Base-by-base conservation (phyloP, 2,329 filamentous ascomycete species). In the Xylariales sp. region DNA sequence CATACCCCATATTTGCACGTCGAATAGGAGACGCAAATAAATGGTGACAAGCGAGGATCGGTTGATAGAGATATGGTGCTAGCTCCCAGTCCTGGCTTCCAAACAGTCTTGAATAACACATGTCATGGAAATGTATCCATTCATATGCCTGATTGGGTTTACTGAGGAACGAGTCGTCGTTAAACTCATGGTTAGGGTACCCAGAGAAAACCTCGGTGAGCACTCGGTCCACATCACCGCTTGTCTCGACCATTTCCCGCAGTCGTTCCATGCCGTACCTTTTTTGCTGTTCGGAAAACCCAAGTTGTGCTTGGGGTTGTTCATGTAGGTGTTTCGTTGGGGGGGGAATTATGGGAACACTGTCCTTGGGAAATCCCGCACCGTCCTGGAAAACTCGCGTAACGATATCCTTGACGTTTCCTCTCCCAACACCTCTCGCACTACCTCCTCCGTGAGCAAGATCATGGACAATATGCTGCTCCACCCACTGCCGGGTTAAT, bases 91-190 rank as follows among this genome's bases (percentile, higher is more conserved):
- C 94, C 78, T 97, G 95, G 67, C 88, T 90, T n/a, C 89, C 83
- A 77, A 90, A 97, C 1, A 98, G 86, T 46, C 90, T 89, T 0
- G 90, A 90, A 30, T 93, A 93, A 70, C 97, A 90, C 0, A 85
- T 83, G 75, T 98, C 96, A 79, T 97, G 93, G 80, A 99, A 98
- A 78, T 97, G 86, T 63, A 99, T 87, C 96, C 96, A 99, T 76
- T 97, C 95, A 79, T 97, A 97, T 0, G 93, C 93, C 78, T 69
- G 64, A 36, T 77, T 71, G 2, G 97, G 97, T 77, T 99, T 99
- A 41, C 90, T 92, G 39, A 99, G 89, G 73, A 93, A 91, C 0
- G 90, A 91, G 79, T 99, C 96, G 78, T 99, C 96, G 81, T 97
- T 97, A 80, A 92, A 99, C 23, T 94, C 90, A 73, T 94, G 92